phyloP scores from a whole-genome alignment of 805 yeast species.

The Metschnikowia lochheadii region DNA sequence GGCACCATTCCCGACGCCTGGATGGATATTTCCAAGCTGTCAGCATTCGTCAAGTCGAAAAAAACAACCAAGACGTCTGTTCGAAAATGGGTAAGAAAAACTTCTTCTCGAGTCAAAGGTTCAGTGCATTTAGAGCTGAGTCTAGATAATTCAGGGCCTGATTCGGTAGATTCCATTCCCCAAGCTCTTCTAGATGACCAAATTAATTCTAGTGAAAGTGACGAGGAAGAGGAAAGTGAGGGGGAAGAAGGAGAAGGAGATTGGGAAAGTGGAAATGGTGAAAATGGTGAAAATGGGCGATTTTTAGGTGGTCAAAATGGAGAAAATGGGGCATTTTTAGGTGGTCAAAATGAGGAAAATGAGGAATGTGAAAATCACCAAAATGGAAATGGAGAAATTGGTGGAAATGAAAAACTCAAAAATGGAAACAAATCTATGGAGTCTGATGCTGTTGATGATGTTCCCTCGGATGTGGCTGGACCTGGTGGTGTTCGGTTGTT shows the following conservation, averaged over 20 bases:
- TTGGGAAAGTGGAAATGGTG: too few relatives aligned
- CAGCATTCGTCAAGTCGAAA: not conserved
- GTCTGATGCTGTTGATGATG: not conserved
- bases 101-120: slow-evolving; percentile 6
- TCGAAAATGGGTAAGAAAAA: slow-evolving; percentile 5
- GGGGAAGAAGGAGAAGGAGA: too few relatives aligned
- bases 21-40: slow-evolving; percentile 22
- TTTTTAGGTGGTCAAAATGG: too few relatives aligned
- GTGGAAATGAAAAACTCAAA: too few relatives aligned
- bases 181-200: not conserved
- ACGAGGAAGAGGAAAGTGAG: too few relatives aligned
- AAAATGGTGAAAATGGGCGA: too few relatives aligned
- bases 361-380: too few relatives aligned
- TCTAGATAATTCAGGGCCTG: not conserved
- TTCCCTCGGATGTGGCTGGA: not conserved
- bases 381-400: too few relatives aligned
- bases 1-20: slow-evolving; percentile 61
- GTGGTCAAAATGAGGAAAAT: too few relatives aligned
- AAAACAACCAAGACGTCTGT: not conserved
- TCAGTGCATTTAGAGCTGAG: not conserved
- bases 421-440: too few relatives aligned
- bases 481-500: not conserved
- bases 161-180: not conserved
- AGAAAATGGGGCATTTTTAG: too few relatives aligned
- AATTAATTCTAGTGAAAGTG: not conserved